phyloP scores from a whole-genome alignment of 768 basidiomycete genomes.

The Phlegmacium glaucopus region DNA sequence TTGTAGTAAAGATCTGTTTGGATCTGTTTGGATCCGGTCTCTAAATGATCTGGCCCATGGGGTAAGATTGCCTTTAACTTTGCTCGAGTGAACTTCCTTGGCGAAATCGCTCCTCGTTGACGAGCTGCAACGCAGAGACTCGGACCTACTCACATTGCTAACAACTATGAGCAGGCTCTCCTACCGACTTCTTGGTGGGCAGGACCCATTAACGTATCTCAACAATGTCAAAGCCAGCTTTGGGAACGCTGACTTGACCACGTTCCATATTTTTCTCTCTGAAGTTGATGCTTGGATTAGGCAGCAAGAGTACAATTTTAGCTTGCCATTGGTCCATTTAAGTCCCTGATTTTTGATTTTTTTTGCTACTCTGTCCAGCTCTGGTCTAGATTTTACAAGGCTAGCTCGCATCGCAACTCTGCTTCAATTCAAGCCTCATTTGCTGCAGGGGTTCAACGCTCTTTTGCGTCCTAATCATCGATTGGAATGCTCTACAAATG shows the following conservation, averaged over 20 bases:
- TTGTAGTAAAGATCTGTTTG: too few species aligned
- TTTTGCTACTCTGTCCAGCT: neutral
- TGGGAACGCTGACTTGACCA: neutral
- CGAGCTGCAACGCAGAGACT: too few species aligned
- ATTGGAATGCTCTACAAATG: slow-evolving; percentile 9
- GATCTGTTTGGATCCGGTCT: too few species aligned
- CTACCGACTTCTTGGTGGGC: too few species aligned
- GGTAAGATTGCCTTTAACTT: too few species aligned
- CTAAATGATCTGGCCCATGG: too few species aligned
- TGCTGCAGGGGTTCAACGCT: slow-evolving; percentile 11
- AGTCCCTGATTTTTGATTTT: neutral
- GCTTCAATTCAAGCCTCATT: slow-evolving; percentile 3
- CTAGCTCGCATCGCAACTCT: slow-evolving; percentile 6
- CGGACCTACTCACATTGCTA: too few species aligned
- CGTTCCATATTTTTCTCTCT: neutral
- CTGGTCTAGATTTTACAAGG: neutral
- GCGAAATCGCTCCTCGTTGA: too few species aligned
- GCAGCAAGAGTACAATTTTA: neutral
- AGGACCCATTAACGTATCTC: too few species aligned
- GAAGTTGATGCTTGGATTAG: neutral
- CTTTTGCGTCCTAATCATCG: slow-evolving; percentile 5
- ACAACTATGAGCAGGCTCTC: too few species aligned
- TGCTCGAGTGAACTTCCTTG: too few species aligned
- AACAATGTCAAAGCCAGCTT: too few species aligned
- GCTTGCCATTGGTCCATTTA: neutral